Conservation (phyloP, 2,329 filamentous ascomycete species). For the Colletotrichum gigasporum region DNA sequence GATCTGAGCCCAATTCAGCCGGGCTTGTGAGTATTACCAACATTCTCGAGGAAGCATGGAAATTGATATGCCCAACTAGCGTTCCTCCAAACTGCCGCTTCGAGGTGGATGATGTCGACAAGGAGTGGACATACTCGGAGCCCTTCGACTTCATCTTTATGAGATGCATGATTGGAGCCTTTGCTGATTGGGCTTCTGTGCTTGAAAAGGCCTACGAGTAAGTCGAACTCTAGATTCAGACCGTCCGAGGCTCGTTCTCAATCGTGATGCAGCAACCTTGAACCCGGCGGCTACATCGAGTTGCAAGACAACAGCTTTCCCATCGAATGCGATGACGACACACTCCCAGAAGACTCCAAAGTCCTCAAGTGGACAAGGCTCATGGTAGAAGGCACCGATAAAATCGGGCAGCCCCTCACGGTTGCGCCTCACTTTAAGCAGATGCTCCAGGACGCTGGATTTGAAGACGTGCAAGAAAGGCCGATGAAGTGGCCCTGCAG, state of each 20-base stretch:
- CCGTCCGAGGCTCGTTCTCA: background rate
- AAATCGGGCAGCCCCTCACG: constrained; percentile 46
- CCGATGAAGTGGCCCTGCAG: constrained; percentile 41
- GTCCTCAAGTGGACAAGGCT: constrained; percentile 40
- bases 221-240: background rate
- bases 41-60: constrained; percentile 24
- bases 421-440: constrained; percentile 47
- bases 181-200: constrained; percentile 38
- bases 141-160: constrained; percentile 42
- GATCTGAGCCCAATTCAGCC: constrained; percentile 48
- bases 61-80: constrained; percentile 32
- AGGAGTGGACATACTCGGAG: constrained; percentile 42
- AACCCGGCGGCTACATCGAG: constrained; percentile 27
- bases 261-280: constrained; percentile 3
- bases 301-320: constrained; percentile 13
- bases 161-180: background rate
- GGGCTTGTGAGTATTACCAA: constrained; percentile 29
- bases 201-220: constrained; percentile 38
- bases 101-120: constrained; percentile 47
- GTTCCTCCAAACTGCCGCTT: constrained; percentile 57
- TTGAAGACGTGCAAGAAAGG: constrained; percentile 39
- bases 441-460: constrained; percentile 34
- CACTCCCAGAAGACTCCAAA: constrained; percentile 12
- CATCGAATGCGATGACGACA: constrained; percentile 30
- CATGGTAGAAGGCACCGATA: constrained; percentile 43